phyloP scores from a whole-genome alignment of 495 filamentous ascomycete species.

The Hypoxylon fuscum region DNA sequence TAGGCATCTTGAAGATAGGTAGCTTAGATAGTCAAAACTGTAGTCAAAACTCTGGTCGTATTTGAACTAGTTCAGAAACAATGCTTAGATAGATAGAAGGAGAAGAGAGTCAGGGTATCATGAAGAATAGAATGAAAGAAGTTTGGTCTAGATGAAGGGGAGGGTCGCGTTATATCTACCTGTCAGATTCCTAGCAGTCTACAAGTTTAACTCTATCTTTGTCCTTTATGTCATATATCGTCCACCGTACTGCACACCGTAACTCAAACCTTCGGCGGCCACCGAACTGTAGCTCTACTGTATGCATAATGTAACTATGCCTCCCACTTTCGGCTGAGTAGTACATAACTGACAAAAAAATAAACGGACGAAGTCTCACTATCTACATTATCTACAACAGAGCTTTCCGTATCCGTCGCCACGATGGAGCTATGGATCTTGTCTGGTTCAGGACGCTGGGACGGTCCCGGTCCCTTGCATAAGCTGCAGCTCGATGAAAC shows the following conservation, averaged over 20 bases:
- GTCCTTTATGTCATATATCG: too few relatives aligned
- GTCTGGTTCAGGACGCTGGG: too few relatives aligned
- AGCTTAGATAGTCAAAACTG: neutral
- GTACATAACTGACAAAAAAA: slow-evolving; percentile 20
- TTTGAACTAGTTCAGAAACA: slow-evolving; percentile 16
- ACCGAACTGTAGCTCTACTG: slow-evolving; percentile 9
- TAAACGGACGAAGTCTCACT: slow-evolving; percentile 17
- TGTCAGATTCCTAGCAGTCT: too few relatives aligned
- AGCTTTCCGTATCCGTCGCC: slow-evolving; percentile 21
- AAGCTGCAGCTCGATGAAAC: slow-evolving; percentile 30
- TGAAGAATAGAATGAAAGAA: slow-evolving; percentile 25
- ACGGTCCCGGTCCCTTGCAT: slow-evolving; percentile 37
- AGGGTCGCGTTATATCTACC: slow-evolving; percentile 36
- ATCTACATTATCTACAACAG: neutral
- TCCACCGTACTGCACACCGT: slow-evolving; percentile 17
- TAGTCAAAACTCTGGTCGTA: neutral
- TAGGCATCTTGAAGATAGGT: slow-evolving; percentile 63
- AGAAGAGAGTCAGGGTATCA: slow-evolving; percentile 15
- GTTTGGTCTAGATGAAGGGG: slow-evolving; percentile 23
- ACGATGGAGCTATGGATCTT: slow-evolving; percentile 24
- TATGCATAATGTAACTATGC: slow-evolving; percentile 18
- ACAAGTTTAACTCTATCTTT: too few relatives aligned
- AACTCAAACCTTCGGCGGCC: slow-evolving; percentile 19
- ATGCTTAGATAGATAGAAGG: slow-evolving; percentile 1
- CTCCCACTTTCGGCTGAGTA: slow-evolving; percentile 13